Evolutionary conservation across 2,329 filamentous ascomycete species (phyloP).

Genomic region (Aspergillus cejpii): DNA sequence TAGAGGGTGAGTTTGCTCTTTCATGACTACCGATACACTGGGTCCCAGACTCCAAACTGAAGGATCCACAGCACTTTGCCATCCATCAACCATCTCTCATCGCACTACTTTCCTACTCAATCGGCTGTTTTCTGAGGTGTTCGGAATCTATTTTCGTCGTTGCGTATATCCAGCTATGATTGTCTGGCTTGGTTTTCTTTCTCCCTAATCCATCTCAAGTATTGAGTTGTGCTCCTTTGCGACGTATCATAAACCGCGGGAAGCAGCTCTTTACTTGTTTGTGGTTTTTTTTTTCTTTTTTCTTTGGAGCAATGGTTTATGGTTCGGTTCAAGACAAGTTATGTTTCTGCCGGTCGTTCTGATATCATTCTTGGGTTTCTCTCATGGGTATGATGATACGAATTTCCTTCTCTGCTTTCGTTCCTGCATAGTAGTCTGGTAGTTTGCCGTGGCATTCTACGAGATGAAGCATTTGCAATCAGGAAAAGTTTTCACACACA

Average conservation of each 20-base stretch:
- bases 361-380: conserved; percentile 3
- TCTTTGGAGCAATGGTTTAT: conserved; percentile 1
- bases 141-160: neutral
- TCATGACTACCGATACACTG: conserved; percentile 6
- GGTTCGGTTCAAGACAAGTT: neutral
- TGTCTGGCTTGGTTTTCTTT: neutral
- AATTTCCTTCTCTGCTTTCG: neutral
- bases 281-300: conserved; percentile 3
- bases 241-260: conserved; percentile 35
- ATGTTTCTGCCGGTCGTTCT: neutral
- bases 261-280: neutral
- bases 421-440: conserved; percentile 2
- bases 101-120: neutral
- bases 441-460: conserved; percentile 1
- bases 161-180: neutral
- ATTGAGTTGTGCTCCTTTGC: conserved; percentile 20
- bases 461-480: neutral
- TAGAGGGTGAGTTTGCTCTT: conserved; percentile 25
- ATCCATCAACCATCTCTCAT: neutral
- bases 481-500: conserved; percentile 5
- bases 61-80: neutral
- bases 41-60: neutral
- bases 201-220: conserved; percentile 3
- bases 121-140: neutral
- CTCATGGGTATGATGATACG: neutral